Evolutionary conservation across 805 yeast genomes (phyloP).

Genomic region (Ogataea nakhonphanomensis): DNA sequence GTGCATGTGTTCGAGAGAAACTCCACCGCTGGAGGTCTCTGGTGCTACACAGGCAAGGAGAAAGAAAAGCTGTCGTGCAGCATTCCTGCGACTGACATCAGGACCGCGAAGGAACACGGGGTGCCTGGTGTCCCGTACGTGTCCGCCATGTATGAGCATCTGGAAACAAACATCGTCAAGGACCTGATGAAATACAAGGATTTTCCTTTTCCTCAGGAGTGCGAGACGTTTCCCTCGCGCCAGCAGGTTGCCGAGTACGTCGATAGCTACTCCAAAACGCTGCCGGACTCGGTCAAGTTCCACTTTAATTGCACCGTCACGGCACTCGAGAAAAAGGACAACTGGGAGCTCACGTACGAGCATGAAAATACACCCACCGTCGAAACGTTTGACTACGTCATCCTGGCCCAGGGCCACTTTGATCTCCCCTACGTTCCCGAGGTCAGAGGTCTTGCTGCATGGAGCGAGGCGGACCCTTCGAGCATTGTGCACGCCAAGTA

Average conservation of each 20-base stretch:
- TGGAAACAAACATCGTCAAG: slow-evolving; percentile 34
- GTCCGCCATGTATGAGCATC: slow-evolving; percentile 35
- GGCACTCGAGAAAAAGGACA: slow-evolving; percentile 31
- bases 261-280: slow-evolving; percentile 46
- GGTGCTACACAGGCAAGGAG: slow-evolving; percentile 32
- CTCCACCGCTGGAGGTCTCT: slow-evolving; percentile 32
- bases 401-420: slow-evolving; percentile 48
- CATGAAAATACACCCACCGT: not conserved
- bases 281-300: slow-evolving; percentile 37
- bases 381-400: slow-evolving; percentile 33
- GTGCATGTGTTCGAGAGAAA: slow-evolving; percentile 31
- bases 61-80: slow-evolving; percentile 22
- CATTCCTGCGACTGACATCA: slow-evolving; percentile 24
- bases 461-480: slow-evolving; percentile 30
- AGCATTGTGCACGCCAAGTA: slow-evolving; percentile 45
- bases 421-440: slow-evolving; percentile 44
- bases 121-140: slow-evolving; percentile 17
- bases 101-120: slow-evolving; percentile 16
- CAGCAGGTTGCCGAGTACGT: slow-evolving; percentile 61
- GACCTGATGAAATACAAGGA: slow-evolving; percentile 32
- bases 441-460: slow-evolving; percentile 38
- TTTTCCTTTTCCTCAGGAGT: slow-evolving; percentile 31
- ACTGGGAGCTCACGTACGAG: slow-evolving; percentile 27
- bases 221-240: slow-evolving; percentile 57
- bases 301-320: slow-evolving; percentile 38